phyloP scores from a whole-genome alignment of 352 stramenopile genomes.

The Thalassiosira mediterranea region DNA sequence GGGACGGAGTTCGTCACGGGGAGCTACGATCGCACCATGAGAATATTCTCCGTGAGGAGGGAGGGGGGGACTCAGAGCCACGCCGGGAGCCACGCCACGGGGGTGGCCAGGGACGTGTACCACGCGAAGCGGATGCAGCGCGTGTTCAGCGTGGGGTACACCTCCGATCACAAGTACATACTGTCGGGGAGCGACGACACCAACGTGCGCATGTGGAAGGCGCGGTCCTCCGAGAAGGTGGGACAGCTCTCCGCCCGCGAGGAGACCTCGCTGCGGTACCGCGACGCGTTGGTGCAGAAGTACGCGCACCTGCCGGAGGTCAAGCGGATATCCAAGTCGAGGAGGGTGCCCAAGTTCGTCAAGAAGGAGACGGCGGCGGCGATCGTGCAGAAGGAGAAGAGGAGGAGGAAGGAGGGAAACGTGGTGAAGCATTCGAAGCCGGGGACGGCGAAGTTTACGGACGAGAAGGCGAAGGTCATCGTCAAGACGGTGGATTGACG shows the following conservation, averaged over 20 bases:
- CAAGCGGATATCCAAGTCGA: constrained; percentile 88
- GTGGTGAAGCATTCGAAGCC: constrained; percentile 80
- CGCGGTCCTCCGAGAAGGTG: constrained; percentile 92
- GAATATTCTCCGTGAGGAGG: constrained; percentile 92
- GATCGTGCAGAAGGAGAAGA: constrained; percentile 82
- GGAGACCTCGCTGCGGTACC: constrained; percentile 93
- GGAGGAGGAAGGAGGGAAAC: constrained; percentile 79
- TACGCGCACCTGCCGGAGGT: constrained; percentile 93
- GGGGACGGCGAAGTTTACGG: constrained; percentile 67
- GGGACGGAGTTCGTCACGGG: constrained; percentile 97
- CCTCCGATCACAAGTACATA: constrained; percentile 93
- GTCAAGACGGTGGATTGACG: constrained; percentile 77
- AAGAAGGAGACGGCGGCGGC: constrained; percentile 91
- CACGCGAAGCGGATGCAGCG: constrained; percentile 99
- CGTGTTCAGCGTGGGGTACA: constrained; percentile 90
- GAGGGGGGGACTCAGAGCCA: constrained; percentile 84
- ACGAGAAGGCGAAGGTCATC: constrained; percentile 76
- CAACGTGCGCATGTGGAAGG: constrained; percentile 99
- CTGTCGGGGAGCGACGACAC: constrained; percentile 98
- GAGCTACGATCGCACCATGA: constrained; percentile 97
- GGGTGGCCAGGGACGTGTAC: constrained; percentile 89
- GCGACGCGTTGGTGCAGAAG: constrained; percentile 95
- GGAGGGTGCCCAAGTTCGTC: constrained; percentile 96
- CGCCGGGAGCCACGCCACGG: constrained; percentile 42
- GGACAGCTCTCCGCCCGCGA: constrained; percentile 87